Evolutionary conservation across 495 filamentous ascomycete species (phyloP).

Genomic region (Podospora tetraspora): DNA sequence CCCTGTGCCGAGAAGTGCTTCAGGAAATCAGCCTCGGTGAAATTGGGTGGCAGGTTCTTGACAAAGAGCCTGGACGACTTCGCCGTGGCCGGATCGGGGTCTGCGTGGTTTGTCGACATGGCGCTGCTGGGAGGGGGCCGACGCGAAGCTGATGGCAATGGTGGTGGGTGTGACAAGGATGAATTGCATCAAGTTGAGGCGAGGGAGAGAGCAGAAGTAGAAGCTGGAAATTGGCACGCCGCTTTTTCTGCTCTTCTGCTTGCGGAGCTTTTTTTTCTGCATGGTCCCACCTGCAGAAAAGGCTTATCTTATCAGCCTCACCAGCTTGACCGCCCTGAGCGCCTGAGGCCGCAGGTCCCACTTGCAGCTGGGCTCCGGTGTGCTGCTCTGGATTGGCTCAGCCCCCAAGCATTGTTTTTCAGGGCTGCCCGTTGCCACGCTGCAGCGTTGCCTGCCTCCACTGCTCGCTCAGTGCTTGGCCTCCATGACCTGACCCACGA

Average conservation of each 20-base stretch:
- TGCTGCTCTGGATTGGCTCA: slow-evolving; percentile 1
- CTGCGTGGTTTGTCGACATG: slow-evolving; percentile 22
- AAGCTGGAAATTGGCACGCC: slow-evolving; percentile 3
- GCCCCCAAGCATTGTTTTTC: slow-evolving; percentile 8
- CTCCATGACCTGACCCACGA: background rate
- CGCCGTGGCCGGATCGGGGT: slow-evolving; percentile 32
- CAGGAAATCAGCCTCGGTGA: slow-evolving; percentile 70
- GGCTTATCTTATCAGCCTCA: slow-evolving; percentile 22
- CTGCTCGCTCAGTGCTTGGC: background rate
- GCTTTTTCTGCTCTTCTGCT: slow-evolving; percentile 4
- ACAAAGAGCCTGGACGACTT: slow-evolving; percentile 87
- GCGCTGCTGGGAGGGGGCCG: background rate
- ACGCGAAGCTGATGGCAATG: slow-evolving; percentile 1
- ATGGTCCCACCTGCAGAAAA: slow-evolving; percentile 12
- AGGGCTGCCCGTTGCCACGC: background rate
- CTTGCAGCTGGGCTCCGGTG: background rate
- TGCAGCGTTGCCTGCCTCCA: background rate
- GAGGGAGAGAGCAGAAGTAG: slow-evolving; percentile 5
- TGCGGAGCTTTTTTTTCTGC: background rate
- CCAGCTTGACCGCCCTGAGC: background rate
- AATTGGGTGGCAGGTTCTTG: slow-evolving; percentile 71
- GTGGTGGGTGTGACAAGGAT: background rate
- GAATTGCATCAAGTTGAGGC: slow-evolving; percentile 1
- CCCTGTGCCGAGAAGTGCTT: slow-evolving; percentile 75
- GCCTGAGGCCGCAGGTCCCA: background rate